A percentile compares a stretch with the other conserved stretches of the same genome.
phyloP scores from a whole-genome alignment of 495 filamentous ascomycete species.

The Aspergillus nidulans region DNA sequence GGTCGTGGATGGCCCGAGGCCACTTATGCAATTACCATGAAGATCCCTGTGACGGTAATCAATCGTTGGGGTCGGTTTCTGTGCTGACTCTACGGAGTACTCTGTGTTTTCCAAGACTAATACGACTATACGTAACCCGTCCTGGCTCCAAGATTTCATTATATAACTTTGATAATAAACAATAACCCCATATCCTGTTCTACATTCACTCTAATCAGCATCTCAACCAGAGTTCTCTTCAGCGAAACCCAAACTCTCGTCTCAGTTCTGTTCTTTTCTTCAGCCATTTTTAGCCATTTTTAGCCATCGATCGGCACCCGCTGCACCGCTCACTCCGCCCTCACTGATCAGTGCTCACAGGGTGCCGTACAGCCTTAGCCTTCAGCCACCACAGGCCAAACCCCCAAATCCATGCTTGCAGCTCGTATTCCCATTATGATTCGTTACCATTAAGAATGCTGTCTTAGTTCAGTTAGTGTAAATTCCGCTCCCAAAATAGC shows the following conservation, averaged over 20 bases:
- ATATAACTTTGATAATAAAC: background rate
- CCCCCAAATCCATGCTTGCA: no score
- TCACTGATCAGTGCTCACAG: background rate
- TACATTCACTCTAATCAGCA: background rate
- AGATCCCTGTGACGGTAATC: background rate
- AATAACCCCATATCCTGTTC: background rate
- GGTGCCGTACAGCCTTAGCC: background rate
- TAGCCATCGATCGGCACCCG: background rate
- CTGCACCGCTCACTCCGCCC: background rate
- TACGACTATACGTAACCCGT: no score
- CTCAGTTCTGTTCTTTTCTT: no score
- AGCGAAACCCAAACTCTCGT: no score
- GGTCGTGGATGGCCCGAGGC: background rate
- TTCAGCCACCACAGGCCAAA: background rate
- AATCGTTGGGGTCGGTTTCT: background rate
- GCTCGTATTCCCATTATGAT: no score
- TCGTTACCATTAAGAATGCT: no score
- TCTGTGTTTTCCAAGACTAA: background rate
- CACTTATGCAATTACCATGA: background rate
- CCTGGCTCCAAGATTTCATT: no score
- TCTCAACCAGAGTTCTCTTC: no score
- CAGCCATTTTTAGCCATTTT: no score
- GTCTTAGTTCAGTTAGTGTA: background rate
- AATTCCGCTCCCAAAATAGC: no score
- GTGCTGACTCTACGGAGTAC: background rate